Percentiles rank a stretch among this genome's conserved stretches.
These are phyloP conservation scores for Heterobasidion occidentale DNA, from an alignment of 1,284 basidiomycete species.

Conservation along the genomic window DNA sequence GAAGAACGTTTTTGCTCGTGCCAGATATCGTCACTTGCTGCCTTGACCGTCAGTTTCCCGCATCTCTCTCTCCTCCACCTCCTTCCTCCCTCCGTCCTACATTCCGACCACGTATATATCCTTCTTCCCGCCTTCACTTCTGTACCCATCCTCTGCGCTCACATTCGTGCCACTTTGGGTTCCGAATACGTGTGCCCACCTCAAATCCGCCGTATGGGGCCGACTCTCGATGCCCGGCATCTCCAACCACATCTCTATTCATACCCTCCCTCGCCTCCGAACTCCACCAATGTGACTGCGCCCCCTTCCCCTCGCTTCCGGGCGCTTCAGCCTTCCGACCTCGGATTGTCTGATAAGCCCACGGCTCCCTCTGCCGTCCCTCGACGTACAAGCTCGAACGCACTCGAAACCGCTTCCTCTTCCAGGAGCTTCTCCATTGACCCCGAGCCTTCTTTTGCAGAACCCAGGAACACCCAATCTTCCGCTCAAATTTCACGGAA, in stretches of 20 bases:
- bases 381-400: conserved; percentile 16
- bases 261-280: conserved; percentile 3
- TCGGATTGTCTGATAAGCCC: not conserved
- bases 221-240: not conserved
- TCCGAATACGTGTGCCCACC: not conserved
- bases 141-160: not conserved
- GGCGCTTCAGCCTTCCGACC: not conserved
- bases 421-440: conserved; percentile 4
- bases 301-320: conserved; percentile 1
- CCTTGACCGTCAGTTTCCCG: not conserved
- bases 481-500: conserved; percentile 15
- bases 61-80: not conserved
- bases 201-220: not conserved
- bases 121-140: not conserved
- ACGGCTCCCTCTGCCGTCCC: conserved; percentile 13
- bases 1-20: not conserved
- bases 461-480: conserved; percentile 7
- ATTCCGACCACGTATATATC: not conserved
- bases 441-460: not conserved
- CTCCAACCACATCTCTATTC: not conserved
- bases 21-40: not conserved
- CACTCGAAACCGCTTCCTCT: conserved; percentile 9
- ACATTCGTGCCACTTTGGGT: not conserved
- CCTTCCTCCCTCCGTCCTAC: not conserved
- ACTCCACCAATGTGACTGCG: conserved; percentile 6